Evolutionary conservation across 2,329 filamentous ascomycete genomes (phyloP).

Genomic region (Lachnum nothofagi): DNA sequence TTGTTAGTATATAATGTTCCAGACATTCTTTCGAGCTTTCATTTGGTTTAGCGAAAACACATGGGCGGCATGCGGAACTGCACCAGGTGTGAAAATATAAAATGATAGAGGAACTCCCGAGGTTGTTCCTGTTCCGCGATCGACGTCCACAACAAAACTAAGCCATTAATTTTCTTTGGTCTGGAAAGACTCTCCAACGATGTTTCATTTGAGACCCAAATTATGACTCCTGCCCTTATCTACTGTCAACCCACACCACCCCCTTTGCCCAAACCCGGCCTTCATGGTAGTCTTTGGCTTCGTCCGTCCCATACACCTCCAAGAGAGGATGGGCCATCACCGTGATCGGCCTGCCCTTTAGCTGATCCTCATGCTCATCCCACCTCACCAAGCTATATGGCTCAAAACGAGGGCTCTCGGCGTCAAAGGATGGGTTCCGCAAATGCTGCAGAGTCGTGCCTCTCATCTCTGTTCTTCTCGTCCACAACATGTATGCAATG

Average conservation of each 20-base stretch:
- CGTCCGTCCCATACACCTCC: slow-evolving; percentile 15
- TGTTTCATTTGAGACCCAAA: too few species aligned
- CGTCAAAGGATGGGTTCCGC: not conserved
- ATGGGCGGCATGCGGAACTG: too few species aligned
- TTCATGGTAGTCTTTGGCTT: slow-evolving; percentile 18
- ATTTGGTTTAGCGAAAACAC: too few species aligned
- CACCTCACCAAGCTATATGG: slow-evolving; percentile 13
- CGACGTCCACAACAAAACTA: too few species aligned
- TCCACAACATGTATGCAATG: slow-evolving; percentile 18
- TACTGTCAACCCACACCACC: slow-evolving; percentile 23
- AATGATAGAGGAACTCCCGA: too few species aligned
- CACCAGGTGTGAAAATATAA: too few species aligned
- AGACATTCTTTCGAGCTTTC: too few species aligned
- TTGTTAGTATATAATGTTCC: too few species aligned
- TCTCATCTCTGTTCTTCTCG: slow-evolving; percentile 9
- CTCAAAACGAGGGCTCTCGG: not conserved
- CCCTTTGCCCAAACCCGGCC: slow-evolving; percentile 15
- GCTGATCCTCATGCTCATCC: slow-evolving; percentile 11
- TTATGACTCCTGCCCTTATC: not conserved
- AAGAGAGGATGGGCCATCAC: slow-evolving; percentile 19
- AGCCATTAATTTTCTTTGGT: too few species aligned
- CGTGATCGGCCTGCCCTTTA: slow-evolving; percentile 9
- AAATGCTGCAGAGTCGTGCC: slow-evolving; percentile 7
- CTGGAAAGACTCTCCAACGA: too few species aligned
- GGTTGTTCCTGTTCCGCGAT: too few species aligned